Percentiles rank a stretch among this genome's conserved stretches.
phyloP scores from a whole-genome alignment of 1,139 yeast genomes.

The Diutina mesorugosa region DNA sequence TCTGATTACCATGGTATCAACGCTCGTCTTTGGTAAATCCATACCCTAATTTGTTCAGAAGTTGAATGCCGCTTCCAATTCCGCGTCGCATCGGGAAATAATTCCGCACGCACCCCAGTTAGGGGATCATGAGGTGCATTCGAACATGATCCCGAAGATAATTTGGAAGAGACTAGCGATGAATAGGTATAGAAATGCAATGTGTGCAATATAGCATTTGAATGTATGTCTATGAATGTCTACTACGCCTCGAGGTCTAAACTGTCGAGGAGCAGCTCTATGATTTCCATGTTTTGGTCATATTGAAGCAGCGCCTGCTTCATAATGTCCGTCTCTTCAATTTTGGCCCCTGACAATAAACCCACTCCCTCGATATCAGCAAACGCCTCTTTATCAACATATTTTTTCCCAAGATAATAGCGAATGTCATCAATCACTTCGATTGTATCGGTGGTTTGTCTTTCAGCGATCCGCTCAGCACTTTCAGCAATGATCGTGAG shows the following conservation, averaged over 20 bases:
- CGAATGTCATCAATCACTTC: constrained; percentile 70
- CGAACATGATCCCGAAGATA: background rate
- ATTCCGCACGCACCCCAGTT: background rate
- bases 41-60: background rate
- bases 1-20: too few relatives aligned
- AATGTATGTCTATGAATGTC: background rate
- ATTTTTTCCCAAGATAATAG: constrained; percentile 43
- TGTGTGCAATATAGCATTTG: background rate
- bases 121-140: background rate
- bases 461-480: constrained; percentile 41
- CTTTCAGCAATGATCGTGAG: constrained; percentile 22
- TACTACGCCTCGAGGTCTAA: constrained; percentile 30
- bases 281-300: constrained; percentile 23
- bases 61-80: background rate
- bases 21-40: too few relatives aligned
- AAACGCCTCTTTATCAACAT: constrained; percentile 22
- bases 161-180: background rate
- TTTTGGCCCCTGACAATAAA: constrained; percentile 4
- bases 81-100: background rate
- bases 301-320: constrained; percentile 14
- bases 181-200: background rate
- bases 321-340: constrained; percentile 18
- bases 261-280: constrained; percentile 30
- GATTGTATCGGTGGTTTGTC: constrained; percentile 70
- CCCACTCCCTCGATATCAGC: constrained; percentile 11